These are phyloP conservation scores for Scalesia atractyloides DNA, from an alignment of 129 eudicot genomes.

Conservation along the genomic window DNA sequence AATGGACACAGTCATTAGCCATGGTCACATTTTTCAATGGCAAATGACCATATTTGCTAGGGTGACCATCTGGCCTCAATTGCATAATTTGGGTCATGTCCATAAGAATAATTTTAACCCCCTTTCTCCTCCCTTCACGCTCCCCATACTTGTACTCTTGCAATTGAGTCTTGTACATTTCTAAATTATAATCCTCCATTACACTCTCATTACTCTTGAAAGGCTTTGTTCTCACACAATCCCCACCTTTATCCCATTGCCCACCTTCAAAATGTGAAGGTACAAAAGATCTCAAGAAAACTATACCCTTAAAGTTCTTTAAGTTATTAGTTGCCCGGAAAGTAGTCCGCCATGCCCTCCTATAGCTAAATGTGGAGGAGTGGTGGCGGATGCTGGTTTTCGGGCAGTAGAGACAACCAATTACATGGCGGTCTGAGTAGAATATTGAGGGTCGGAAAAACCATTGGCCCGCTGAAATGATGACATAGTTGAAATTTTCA, in stretches of 20 bases:
- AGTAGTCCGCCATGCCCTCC: constrained; percentile 61
- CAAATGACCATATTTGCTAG: constrained; percentile 73
- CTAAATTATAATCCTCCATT: constrained; percentile 47
- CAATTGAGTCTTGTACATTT: constrained; percentile 62
- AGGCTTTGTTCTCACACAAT: constrained; percentile 67
- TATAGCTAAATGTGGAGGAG: constrained; percentile 51
- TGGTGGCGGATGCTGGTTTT: constrained; percentile 39
- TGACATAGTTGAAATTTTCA: constrained; percentile 50
- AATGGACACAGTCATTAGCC: constrained; percentile 73
- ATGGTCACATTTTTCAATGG: constrained; percentile 44
- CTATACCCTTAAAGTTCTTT: constrained; percentile 50
- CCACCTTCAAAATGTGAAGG: constrained; percentile 84
- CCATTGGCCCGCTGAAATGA: constrained; percentile 91
- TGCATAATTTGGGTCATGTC: constrained; percentile 62
- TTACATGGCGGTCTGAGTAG: constrained; percentile 46
- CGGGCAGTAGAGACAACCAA: constrained; percentile 72
- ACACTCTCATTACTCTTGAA: constrained; percentile 42
- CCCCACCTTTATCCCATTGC: constrained; percentile 81
- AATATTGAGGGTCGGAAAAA: constrained; percentile 71
- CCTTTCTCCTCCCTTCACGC: constrained; percentile 43
- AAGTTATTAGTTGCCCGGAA: constrained; percentile 51
- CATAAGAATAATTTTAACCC: constrained; percentile 46
- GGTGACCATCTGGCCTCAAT: constrained; percentile 89
- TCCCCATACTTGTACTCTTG: constrained; percentile 59
- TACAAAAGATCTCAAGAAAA: constrained; percentile 62